phyloP scores from a whole-genome alignment of 2,329 filamentous ascomycete species.

The Taxawa tesnikishii region DNA sequence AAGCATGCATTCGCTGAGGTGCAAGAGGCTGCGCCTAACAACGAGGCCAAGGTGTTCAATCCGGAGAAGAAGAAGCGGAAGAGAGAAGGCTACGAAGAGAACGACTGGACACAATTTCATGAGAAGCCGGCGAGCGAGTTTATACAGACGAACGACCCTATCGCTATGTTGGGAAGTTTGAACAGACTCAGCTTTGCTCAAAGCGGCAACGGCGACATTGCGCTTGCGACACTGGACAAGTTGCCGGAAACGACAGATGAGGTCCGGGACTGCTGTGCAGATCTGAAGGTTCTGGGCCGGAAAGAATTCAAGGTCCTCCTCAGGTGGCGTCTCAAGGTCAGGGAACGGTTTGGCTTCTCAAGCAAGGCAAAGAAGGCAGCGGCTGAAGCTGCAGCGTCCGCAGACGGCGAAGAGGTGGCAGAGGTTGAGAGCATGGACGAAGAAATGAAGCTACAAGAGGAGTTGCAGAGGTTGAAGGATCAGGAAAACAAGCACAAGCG shows the following conservation, averaged over 20 bases:
- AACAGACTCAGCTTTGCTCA: constrained; percentile 80
- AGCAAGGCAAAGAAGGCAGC: constrained; percentile 13
- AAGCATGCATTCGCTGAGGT: constrained; percentile 86
- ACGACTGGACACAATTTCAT: constrained; percentile 86
- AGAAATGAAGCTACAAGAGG: constrained; percentile 78
- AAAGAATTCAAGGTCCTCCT: constrained; percentile 89
- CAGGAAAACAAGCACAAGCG: constrained; percentile 65
- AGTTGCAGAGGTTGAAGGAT: constrained; percentile 72
- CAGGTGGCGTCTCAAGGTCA: constrained; percentile 77
- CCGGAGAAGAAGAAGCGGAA: constrained; percentile 96
- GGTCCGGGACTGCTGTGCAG: constrained; percentile 63
- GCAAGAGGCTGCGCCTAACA: constrained; percentile 74
- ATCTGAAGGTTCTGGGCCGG: constrained; percentile 80
- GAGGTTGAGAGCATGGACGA: constrained; percentile 88
- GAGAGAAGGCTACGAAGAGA: constrained; percentile 94
- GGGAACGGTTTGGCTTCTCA: constrained; percentile 75
- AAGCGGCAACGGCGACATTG: constrained; percentile 62
- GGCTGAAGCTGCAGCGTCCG: constrained; percentile 25
- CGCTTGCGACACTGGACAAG: constrained; percentile 72
- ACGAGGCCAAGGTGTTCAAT: constrained; percentile 96
- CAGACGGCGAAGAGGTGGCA: constrained; percentile 52
- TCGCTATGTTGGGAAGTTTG: constrained; percentile 74
- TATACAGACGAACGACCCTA: constrained; percentile 85
- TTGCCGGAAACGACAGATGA: constrained; percentile 79
- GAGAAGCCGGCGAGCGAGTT: constrained; percentile 83